Evolutionary conservation across 345 rosid genomes (phyloP).

Genomic region (Eucalyptus caleyi): DNA sequence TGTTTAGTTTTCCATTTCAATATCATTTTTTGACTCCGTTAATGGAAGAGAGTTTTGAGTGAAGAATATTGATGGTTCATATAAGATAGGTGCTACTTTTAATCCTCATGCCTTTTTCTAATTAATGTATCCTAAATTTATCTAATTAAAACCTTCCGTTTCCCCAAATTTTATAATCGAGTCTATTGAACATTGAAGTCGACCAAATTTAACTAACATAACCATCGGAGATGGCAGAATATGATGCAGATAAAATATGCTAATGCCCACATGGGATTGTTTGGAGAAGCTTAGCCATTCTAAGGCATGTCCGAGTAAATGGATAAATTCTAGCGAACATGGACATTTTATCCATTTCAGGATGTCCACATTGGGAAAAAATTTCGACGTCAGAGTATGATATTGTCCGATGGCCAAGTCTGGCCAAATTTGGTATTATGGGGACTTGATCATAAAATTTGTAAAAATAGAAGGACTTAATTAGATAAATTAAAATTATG

Average conservation of each 20-base stretch:
- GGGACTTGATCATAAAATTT: too few relatives aligned
- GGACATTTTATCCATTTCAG: too few relatives aligned
- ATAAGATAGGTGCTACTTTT: neutral
- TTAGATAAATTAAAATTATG: too few relatives aligned
- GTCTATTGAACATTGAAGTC: neutral
- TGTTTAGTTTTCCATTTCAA: neutral
- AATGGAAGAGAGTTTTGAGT: neutral
- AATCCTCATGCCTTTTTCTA: neutral
- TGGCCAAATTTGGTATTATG: too few relatives aligned
- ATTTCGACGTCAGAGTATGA: too few relatives aligned
- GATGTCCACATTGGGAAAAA: too few relatives aligned
- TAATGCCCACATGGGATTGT: neutral
- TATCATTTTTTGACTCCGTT: neutral
- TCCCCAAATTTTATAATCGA: neutral
- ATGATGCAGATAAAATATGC: neutral
- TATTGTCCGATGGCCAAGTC: too few relatives aligned
- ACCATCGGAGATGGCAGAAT: neutral
- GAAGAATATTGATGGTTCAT: neutral
- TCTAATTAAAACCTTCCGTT: neutral
- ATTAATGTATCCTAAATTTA: neutral
- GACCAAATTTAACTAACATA: neutral
- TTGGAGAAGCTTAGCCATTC: neutral
- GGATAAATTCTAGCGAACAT: too few relatives aligned
- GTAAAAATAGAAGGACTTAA: too few relatives aligned
- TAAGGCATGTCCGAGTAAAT: neutral